A percentile compares a stretch with the other conserved stretches of the same genome.
These are phyloP conservation scores for Protoeuglena noctilucae DNA, from an alignment of 139 green algal species.

Conservation along the genomic window DNA sequence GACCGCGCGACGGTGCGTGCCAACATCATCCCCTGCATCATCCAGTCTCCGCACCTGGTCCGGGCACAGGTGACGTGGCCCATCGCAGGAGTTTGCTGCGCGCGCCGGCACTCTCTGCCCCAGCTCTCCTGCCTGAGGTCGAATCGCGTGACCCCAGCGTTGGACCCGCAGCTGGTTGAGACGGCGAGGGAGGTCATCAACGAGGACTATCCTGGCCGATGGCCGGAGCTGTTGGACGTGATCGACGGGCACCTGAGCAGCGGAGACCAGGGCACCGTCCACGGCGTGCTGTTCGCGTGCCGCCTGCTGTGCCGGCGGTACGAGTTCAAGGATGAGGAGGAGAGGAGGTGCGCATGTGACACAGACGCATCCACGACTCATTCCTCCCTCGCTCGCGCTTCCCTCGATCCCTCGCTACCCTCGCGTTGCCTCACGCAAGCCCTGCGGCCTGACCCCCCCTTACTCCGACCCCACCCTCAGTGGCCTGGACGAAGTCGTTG, in stretches of 20 bases:
- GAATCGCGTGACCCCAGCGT: no score
- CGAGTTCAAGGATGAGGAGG: conserved; percentile 81
- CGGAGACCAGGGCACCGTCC: conserved; percentile 51
- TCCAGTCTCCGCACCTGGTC: conserved; percentile 21
- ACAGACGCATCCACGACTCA: no score
- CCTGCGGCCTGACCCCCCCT: neutral
- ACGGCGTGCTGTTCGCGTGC: conserved; percentile 59
- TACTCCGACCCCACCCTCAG: neutral
- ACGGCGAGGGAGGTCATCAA: conserved; percentile 61
- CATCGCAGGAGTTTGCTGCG: no score
- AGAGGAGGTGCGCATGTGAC: no score
- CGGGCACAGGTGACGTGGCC: no score
- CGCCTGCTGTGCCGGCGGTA: conserved; percentile 85
- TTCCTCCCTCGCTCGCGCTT: neutral
- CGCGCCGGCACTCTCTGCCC: no score
- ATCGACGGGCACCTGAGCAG: conserved; percentile 13
- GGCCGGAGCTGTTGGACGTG: conserved; percentile 54
- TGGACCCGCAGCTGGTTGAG: conserved; percentile 71
- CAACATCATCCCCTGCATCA: neutral
- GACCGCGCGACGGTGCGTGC: neutral
- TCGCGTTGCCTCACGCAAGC: neutral
- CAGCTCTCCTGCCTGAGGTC: no score
- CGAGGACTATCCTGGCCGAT: conserved; percentile 69
- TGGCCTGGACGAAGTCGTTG: neutral
- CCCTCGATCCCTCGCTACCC: neutral